A percentile compares a stretch with the other conserved stretches of the same genome.
These are phyloP conservation scores for Boletus huronensis DNA, from an alignment of 768 basidiomycete species.

Conservation along the genomic window DNA sequence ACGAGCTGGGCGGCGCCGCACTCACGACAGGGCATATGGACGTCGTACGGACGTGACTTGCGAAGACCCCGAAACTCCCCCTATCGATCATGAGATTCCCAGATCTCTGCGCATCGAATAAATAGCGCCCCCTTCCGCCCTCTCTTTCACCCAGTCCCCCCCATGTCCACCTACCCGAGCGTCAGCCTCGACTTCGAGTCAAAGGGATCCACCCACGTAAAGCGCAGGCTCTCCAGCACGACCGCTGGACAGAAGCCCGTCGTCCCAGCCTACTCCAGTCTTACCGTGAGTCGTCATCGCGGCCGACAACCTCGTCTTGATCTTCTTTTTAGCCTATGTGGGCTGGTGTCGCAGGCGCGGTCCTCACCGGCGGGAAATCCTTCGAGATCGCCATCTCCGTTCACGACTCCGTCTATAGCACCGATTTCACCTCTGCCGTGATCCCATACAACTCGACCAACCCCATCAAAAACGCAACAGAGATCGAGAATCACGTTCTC, in stretches of 20 bases:
- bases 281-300: slow-evolving; percentile 50
- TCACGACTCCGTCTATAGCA: slow-evolving; percentile 83
- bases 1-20: slow-evolving; percentile 53
- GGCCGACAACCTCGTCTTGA: slow-evolving; percentile 4
- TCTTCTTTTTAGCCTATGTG: slow-evolving; percentile 69
- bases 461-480: slow-evolving; percentile 52
- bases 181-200: slow-evolving; percentile 53
- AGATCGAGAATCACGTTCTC: slow-evolving; percentile 63
- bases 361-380: slow-evolving; percentile 55
- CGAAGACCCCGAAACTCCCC: neutral
- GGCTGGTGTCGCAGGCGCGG: slow-evolving; percentile 70
- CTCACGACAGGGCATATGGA: slow-evolving; percentile 48
- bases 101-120: slow-evolving; percentile 26
- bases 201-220: slow-evolving; percentile 56
- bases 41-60: no score
- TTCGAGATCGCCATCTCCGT: slow-evolving; percentile 76
- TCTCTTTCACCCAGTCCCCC: slow-evolving; percentile 20
- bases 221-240: slow-evolving; percentile 66
- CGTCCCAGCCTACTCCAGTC: slow-evolving; percentile 52
- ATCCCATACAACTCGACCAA: slow-evolving; percentile 51
- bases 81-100: neutral
- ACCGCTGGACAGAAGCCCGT: slow-evolving; percentile 46
- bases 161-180: slow-evolving; percentile 47
- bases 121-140: slow-evolving; percentile 17
- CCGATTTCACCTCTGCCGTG: slow-evolving; percentile 63